These are phyloP conservation scores for Malus hybrid DNA, from an alignment of 331 rosid species.

Conservation along the genomic window DNA sequence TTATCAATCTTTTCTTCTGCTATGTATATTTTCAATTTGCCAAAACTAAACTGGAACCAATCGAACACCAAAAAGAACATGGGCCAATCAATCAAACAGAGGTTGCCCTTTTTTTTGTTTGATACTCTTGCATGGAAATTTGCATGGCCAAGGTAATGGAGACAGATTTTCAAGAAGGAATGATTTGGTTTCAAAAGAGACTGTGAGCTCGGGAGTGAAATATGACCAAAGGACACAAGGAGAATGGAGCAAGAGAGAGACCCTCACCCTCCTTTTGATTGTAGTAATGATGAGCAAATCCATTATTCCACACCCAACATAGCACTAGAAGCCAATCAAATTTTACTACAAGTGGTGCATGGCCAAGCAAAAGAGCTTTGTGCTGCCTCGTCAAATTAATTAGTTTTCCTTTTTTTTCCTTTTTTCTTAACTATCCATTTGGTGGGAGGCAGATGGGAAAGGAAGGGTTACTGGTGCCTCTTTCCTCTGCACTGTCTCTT, in stretches of 20 bases:
- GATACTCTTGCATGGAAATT: conserved; percentile 55
- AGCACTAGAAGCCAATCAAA: conserved; percentile 29
- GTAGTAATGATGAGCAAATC: conserved; percentile 55
- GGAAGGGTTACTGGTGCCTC: conserved; percentile 6
- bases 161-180: conserved; percentile 72
- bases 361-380: conserved; percentile 25
- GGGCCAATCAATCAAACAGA: neutral
- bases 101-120: neutral
- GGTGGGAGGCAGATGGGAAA: conserved; percentile 24
- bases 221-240: conserved; percentile 15
- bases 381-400: conserved; percentile 14
- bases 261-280: conserved; percentile 37
- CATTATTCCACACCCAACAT: conserved; percentile 16
- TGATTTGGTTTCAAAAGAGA: conserved; percentile 52
- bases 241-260: conserved; percentile 30
- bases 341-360: conserved; percentile 25
- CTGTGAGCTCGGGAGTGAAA: conserved; percentile 26
- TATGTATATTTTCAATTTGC: neutral
- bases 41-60: neutral
- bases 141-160: conserved; percentile 56
- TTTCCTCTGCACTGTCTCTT: neutral
- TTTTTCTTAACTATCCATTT: conserved; percentile 27
- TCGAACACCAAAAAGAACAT: neutral
- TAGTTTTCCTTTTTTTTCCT: conserved; percentile 27
- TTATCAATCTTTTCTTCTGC: neutral